Conservation (phyloP, 2,329 filamentous ascomycete genomes). For the Apiospora sp. region DNA sequence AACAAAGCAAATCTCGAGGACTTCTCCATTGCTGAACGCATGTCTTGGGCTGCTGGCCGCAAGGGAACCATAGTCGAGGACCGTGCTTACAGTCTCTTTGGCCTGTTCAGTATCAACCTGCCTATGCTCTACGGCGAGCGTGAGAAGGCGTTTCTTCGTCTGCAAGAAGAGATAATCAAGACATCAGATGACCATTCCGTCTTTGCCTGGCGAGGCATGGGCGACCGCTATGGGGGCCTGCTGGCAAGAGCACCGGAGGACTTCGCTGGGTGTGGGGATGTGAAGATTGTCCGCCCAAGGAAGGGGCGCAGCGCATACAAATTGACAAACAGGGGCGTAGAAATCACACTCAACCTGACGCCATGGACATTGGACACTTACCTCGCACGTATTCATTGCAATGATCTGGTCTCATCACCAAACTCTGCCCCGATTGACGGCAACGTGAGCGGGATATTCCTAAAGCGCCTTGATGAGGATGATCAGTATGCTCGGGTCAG, state of each 20-base stretch:
- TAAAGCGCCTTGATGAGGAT: background rate
- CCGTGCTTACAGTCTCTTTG: conserved; percentile 31
- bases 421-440: background rate
- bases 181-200: conserved; percentile 20
- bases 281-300: background rate
- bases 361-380: background rate
- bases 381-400: background rate
- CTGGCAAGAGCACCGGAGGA: background rate
- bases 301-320: background rate
- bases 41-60: conserved; percentile 27
- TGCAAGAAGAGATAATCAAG: conserved; percentile 31
- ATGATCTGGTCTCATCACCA: background rate
- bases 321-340: background rate
- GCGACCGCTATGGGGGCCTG: background rate
- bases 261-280: background rate
- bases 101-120: conserved; percentile 31
- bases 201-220: conserved; percentile 1
- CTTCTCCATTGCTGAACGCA: conserved; percentile 23
- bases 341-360: background rate
- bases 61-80: conserved; percentile 29
- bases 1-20: background rate
- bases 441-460: background rate
- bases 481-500: background rate
- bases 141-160: conserved; percentile 30
- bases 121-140: conserved; percentile 30